Percentiles rank a stretch among this genome's conserved stretches.
Evolutionary conservation across 805 yeast species (phyloP).

Genomic region (Scheffersomyces ergatensis): DNA sequence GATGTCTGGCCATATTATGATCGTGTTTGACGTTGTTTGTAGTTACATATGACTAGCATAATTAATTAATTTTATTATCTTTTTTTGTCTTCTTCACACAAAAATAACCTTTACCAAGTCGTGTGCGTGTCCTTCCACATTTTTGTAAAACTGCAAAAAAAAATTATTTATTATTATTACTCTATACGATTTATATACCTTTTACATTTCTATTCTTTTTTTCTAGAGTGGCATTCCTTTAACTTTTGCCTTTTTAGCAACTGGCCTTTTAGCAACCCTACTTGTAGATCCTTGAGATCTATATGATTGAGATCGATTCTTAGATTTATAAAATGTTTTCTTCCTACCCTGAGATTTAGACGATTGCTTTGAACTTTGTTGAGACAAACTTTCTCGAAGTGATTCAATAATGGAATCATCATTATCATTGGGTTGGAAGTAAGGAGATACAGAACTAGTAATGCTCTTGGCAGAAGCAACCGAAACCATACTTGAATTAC

Average conservation of each 20-base stretch:
- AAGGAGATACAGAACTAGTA: constrained; percentile 1
- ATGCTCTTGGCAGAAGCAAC: neutral
- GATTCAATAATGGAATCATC: constrained; percentile 1
- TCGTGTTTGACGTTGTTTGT: too few relatives aligned
- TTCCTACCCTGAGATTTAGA: too few relatives aligned
- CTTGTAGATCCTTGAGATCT: neutral
- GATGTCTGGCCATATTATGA: constrained; percentile 21
- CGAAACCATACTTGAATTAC: neutral
- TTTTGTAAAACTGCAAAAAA: too few relatives aligned
- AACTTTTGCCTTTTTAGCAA: neutral
- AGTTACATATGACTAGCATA: too few relatives aligned
- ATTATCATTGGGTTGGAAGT: constrained; percentile 1
- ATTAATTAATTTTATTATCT: too few relatives aligned
- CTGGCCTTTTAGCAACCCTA: neutral
- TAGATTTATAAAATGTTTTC: too few relatives aligned
- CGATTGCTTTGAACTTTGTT: neutral
- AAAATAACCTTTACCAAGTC: too few relatives aligned
- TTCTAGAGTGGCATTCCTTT: neutral
- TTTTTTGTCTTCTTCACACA: too few relatives aligned
- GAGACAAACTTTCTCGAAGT: neutral
- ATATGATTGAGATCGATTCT: neutral
- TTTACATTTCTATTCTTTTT: too few relatives aligned
- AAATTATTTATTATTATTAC: too few relatives aligned
- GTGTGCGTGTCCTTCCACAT: too few relatives aligned
- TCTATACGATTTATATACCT: too few relatives aligned